Base-by-base conservation (phyloP, 768 basidiomycete genomes). In the Trametes cinnabarina region DNA sequence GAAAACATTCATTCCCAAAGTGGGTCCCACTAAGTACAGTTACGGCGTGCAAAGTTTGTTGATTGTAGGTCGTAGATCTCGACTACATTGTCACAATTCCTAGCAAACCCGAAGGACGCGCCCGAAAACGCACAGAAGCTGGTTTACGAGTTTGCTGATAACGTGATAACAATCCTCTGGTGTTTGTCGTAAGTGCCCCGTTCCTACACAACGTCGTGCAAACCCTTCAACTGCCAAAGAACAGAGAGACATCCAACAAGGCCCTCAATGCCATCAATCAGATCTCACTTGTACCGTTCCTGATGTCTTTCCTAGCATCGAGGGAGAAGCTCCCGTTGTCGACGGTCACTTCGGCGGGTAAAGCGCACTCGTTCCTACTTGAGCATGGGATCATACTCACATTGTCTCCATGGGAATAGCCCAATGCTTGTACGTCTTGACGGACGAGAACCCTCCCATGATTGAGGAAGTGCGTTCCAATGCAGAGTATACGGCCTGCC, bases 131-230 rank as follows among this genome's bases (percentile, higher is more conserved):
- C 84, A 0, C 83, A 86, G 67, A 87, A 84, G 71, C 77, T 93
- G 23, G 85, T 94, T 2, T 92, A 90, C 65, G 86, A 91, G 64
- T 86, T 96, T 64, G 85, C 94, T 2, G 95, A 97, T 63, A 97
- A 94, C 70, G 85, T 95, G 37, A 90, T 97, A 63, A 95, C 94
- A 5, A 84, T 89, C 15, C 71, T 98, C 23, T 97, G 95, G 95
- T 95, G 94, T 73, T 79, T 98, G 63, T 92, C 92, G 88, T 96
- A 78, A 83, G 92, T 85, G 17, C 11, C 44, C 42, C 32, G 42
- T 47, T 49, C n/a, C 44, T 49, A 12, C 48, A 2, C 47, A 48
- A 6, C 0, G 12, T 12, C 37, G 42, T 47, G 28, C 41, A 34
- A 28, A 49, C 30, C 32, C 47, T 42, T 39, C 35, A 42, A 59